phyloP scores from a whole-genome alignment of 768 basidiomycete genomes.

The Bullera alba region DNA sequence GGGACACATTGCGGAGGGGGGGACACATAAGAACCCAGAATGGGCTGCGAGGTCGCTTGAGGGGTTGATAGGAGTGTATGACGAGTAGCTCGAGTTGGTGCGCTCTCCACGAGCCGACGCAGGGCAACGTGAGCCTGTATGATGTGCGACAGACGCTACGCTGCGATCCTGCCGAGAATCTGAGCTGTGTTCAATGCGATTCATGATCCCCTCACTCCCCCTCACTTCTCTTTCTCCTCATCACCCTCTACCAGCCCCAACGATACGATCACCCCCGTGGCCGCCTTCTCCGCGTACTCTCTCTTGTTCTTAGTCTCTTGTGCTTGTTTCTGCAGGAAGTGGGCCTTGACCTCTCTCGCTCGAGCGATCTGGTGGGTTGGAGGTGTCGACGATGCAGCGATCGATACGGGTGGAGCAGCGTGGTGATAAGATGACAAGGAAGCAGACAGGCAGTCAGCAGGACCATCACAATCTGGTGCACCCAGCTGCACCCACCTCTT shows the following conservation, averaged over 20 bases:
- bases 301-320: conserved; percentile 33
- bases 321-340: conserved; percentile 60
- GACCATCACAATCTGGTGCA: neutral
- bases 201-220: neutral
- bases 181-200: no score
- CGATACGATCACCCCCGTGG: conserved; percentile 66
- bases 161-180: no score
- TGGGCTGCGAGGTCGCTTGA: conserved; percentile 9
- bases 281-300: conserved; percentile 63
- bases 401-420: neutral
- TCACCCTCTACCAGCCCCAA: conserved; percentile 67
- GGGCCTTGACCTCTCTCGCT: conserved; percentile 63
- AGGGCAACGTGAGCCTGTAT: neutral
- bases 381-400: conserved; percentile 22
- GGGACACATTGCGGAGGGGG: conserved; percentile 4
- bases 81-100: neutral
- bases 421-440: neutral
- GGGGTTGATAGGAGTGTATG: conserved; percentile 21
- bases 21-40: neutral
- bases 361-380: conserved; percentile 53
- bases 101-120: no score
- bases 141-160: neutral
- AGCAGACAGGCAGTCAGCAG: neutral
- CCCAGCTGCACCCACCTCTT: conserved; percentile 59
- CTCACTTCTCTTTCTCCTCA: conserved; percentile 30